phyloP scores from a whole-genome alignment of 495 filamentous ascomycete species.

The Tuber calosporum region DNA sequence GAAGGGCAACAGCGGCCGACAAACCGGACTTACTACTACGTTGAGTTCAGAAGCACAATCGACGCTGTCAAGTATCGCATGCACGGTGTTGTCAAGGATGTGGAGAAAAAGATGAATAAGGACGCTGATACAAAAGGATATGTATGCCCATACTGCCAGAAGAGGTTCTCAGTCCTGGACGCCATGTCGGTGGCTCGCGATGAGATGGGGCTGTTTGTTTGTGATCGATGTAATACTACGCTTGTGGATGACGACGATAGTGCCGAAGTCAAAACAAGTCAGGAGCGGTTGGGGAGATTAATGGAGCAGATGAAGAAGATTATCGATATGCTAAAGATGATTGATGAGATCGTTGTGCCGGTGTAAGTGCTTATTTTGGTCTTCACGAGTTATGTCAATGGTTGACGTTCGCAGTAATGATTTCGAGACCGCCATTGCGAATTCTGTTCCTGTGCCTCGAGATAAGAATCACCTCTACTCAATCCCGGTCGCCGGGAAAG shows the following conservation, averaged over 20 bases:
- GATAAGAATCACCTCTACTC: conserved; percentile 55
- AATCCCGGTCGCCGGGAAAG: conserved; percentile 53
- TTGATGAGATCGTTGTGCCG: conserved; percentile 75
- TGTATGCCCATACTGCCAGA: conserved; percentile 72
- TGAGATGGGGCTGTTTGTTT: conserved; percentile 60
- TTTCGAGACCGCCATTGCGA: conserved; percentile 67
- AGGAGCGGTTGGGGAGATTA: conserved; percentile 79
- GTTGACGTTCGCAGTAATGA: conserved; percentile 48
- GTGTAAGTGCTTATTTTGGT: conserved; percentile 42
- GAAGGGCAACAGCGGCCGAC: conserved; percentile 74
- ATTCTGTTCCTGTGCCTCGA: conserved; percentile 55
- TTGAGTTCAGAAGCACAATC: conserved; percentile 87
- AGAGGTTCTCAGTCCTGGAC: conserved; percentile 77
- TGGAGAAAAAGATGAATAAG: conserved; percentile 72
- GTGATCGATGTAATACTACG: conserved; percentile 67
- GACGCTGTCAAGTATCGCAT: conserved; percentile 95
- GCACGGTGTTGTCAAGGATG: conserved; percentile 70
- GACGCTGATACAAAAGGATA: conserved; percentile 84
- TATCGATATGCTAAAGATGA: conserved; percentile 72
- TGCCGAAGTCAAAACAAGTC: conserved; percentile 56
- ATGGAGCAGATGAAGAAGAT: conserved; percentile 82
- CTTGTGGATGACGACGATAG: conserved; percentile 63
- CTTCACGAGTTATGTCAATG: background rate
- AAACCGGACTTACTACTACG: conserved; percentile 88
- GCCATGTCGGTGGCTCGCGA: conserved; percentile 49